Evolutionary conservation across 2,329 filamentous ascomycete species (phyloP).

Genomic region (Coniochaeta sp.): DNA sequence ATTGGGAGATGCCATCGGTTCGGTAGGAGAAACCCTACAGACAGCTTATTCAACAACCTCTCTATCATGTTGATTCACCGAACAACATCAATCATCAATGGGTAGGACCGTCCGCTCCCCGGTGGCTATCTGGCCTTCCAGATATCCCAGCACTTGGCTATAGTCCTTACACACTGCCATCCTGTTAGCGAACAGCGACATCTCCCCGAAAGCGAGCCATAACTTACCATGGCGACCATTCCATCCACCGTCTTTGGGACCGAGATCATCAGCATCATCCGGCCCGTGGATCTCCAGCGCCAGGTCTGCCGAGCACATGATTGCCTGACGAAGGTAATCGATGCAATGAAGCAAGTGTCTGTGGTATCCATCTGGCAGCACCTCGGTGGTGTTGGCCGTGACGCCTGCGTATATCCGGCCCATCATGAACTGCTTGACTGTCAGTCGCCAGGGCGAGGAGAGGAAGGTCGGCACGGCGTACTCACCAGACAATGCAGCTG

Average conservation of each 20-base stretch:
- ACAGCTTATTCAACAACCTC: too few relatives aligned
- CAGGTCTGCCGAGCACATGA: constrained; percentile 30
- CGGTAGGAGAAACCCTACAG: too few relatives aligned
- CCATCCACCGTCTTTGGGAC: constrained; percentile 29
- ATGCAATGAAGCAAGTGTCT: constrained; percentile 34
- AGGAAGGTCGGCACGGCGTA: neutral
- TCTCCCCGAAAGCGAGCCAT: neutral
- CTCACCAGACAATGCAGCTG: constrained; percentile 32
- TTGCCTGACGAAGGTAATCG: constrained; percentile 31
- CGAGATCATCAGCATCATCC: constrained; percentile 29
- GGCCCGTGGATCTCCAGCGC: constrained; percentile 28
- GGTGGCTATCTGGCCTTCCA: constrained; percentile 16
- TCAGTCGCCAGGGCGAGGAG: neutral
- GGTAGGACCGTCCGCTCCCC: neutral
- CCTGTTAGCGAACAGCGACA: neutral
- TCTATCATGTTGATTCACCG: too few relatives aligned
- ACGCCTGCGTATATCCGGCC: constrained; percentile 23
- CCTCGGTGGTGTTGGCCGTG: constrained; percentile 9
- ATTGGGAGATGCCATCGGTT: too few relatives aligned
- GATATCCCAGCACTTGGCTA: constrained; percentile 25
- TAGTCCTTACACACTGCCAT: constrained; percentile 29
- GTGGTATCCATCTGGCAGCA: constrained; percentile 19
- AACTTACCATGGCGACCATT: constrained; percentile 31
- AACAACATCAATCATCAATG: neutral
- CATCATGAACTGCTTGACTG: constrained; percentile 23